Evolutionary conservation across 495 filamentous ascomycete species (phyloP).

Genomic region (Talaromyces stipitatus): DNA sequence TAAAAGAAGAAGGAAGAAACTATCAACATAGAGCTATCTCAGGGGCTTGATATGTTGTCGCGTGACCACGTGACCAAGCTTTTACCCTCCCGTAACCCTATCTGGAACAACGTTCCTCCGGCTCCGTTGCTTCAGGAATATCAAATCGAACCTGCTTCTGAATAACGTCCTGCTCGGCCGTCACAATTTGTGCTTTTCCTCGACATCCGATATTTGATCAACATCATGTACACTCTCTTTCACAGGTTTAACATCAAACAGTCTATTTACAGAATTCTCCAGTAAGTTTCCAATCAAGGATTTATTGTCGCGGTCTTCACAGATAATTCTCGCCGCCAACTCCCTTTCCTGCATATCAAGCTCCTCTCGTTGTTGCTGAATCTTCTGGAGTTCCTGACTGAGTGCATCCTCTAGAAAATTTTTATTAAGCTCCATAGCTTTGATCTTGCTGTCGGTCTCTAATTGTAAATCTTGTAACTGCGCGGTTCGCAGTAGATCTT

Average conservation of each 20-base stretch:
- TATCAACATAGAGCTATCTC: too few relatives aligned
- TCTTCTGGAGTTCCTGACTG: slow-evolving; percentile 18
- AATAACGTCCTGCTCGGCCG: too few relatives aligned
- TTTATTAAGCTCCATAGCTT: slow-evolving; percentile 32
- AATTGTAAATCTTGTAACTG: slow-evolving; percentile 26
- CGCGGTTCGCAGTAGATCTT: slow-evolving; percentile 19
- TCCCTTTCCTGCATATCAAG: slow-evolving; percentile 23
- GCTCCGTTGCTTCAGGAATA: too few relatives aligned
- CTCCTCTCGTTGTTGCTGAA: slow-evolving; percentile 20
- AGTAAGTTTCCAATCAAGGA: slow-evolving; percentile 22
- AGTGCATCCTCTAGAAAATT: slow-evolving; percentile 26
- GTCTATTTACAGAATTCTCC: slow-evolving; percentile 20
- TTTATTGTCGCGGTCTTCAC: slow-evolving; percentile 24
- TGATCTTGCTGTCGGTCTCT: slow-evolving; percentile 26
- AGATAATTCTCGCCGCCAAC: slow-evolving; percentile 15
- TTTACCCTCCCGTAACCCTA: too few relatives aligned
- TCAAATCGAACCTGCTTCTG: too few relatives aligned
- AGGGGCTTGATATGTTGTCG: too few relatives aligned
- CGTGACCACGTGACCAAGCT: too few relatives aligned
- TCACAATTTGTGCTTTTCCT: not conserved
- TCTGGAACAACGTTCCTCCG: too few relatives aligned
- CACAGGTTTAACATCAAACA: slow-evolving; percentile 10
- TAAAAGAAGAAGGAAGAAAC: too few relatives aligned
- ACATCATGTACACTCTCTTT: not conserved
- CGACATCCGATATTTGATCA: not conserved